Base-by-base conservation (phyloP, 345 rosid species). In the Aquilaria sinensis region DNA sequence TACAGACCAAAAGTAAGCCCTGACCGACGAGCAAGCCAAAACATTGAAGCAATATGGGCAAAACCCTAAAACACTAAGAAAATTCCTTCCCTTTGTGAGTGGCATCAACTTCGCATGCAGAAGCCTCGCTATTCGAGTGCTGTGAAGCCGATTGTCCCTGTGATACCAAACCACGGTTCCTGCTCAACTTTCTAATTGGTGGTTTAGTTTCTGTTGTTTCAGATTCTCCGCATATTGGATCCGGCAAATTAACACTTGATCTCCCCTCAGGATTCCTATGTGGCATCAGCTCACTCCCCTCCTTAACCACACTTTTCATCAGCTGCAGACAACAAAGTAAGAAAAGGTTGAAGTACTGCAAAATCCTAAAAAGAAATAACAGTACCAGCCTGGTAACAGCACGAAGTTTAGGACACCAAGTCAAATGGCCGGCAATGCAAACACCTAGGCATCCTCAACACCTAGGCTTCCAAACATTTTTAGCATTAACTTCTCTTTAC, bases 211-310 rank as follows among this genome's bases (percentile, higher is more conserved):
- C 69, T 15, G 52, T 37, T 61, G 23, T 62, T 11, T 62, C 60
- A 61, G 57, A 43, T 53, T 58, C 71, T 66, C 14, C 48, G 37
- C 50, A 12, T 4, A 9, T 30, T n/a, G 13, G 12, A 30, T 59
- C 70, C 3, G 41, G 66, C 4, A 52, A 16, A 23, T 47, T 41
- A 51, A 47, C 34, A 11, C 45, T 30, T 15, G 63, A 34, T 29
- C 51, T 30, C 37, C 51, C 47, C 12, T 16, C 43, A 31, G 60
- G 46, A 48, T 56, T 67, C 62, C 81, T 72, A 4, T 67, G n/a
- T 0, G 80, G 81, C 85, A 80, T 77, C 31, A 72, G 57, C 70
- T 80, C 85, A 51, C 70, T 68, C 5, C 80, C 81, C 2, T 43
- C 61, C 12, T 47, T 59, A 12, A 75, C 76, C 10, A 32, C 47